Base-by-base conservation (phyloP, 345 rosid species). In the Acer campestre region DNA sequence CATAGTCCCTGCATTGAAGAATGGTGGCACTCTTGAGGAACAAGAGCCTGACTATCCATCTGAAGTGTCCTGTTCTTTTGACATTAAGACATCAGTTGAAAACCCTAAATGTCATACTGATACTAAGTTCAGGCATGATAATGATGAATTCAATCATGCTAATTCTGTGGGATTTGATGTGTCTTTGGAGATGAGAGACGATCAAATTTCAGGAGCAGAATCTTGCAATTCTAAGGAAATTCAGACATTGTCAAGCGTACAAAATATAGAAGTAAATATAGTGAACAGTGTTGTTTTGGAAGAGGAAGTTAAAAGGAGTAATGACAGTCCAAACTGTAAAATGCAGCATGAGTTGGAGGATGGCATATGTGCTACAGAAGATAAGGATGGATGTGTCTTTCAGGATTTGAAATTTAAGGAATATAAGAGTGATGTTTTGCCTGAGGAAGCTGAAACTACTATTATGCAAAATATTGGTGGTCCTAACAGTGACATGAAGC, bases 301-400 rank as follows among this genome's bases (percentile, higher is more conserved):
- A 48, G 73, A 73, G 72, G 88, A 80, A 83, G 78, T 69, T 76
- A n/a, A 58, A 71, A 44, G 74, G 53, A 78, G 38, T 44, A 76
- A 75, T 67, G 74, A 59, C 59, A 64, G 62, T 63, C 73, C 42
- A 68, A 64, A 27, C 42, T 42, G 14, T 82, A 77, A 81, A 75
- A 58, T 59, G 22, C 68, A 68, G 73, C 31, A 31, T 53, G 85
- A 77, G 17, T 61, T 53, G 42, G 44, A 53, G 20, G 35, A 18
- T 70, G 17, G 10, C 25, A 27, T 29, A 27, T 29, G 6, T 53
- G 23, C 74, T 5, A 29, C 25, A 10, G 44, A 16, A 25, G 68
- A 61, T 25, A 73, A 42, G 20, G 29, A 61, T 44, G 77, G 31
- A n/a, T 56, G 62, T 31, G 51, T 31, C n/a, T n/a, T 65, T 8